phyloP scores from a whole-genome alignment of 2,329 filamentous ascomycete species.

The Corinectria fuckeliana region DNA sequence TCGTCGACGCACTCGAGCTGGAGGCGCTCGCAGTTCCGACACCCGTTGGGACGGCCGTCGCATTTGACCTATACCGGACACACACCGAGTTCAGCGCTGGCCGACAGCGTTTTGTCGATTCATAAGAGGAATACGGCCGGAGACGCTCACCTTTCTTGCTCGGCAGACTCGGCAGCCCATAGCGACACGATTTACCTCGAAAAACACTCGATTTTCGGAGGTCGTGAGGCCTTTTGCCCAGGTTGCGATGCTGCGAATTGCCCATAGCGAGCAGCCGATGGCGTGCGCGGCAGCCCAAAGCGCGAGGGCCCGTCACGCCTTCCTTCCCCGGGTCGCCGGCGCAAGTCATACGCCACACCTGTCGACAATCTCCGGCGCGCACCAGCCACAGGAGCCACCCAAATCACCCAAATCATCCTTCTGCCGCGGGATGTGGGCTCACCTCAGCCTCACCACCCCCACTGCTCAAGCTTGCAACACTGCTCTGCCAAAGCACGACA shows the following conservation, averaged over 20 bases:
- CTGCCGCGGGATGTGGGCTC: conserved; percentile 32
- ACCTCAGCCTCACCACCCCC: conserved; percentile 23
- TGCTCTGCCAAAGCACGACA: conserved; percentile 36
- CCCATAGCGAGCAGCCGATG: conserved; percentile 40
- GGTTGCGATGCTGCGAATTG: conserved; percentile 29
- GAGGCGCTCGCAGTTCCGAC: conserved; percentile 51
- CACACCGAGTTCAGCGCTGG: conserved; percentile 20
- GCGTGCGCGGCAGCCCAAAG: conserved; percentile 39
- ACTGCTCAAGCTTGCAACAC: conserved; percentile 24
- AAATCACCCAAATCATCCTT: background rate
- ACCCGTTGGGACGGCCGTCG: conserved; percentile 50
- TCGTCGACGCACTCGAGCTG: conserved; percentile 50
- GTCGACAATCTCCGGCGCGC: conserved; percentile 1
- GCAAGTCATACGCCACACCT: conserved; percentile 26
- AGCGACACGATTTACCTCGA: conserved; percentile 25
- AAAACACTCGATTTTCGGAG: conserved; percentile 18
- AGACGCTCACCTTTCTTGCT: conserved; percentile 46
- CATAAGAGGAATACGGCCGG: background rate
- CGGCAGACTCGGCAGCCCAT: conserved; percentile 52
- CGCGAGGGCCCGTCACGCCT: conserved; percentile 31
- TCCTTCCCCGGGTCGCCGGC: conserved; percentile 25
- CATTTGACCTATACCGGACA: conserved; percentile 47
- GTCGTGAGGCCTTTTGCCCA: conserved; percentile 29
- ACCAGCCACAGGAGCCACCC: conserved; percentile 16
- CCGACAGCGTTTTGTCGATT: background rate